Evolutionary conservation across 306 rosid genomes (phyloP).

Genomic region (Vigna reflexopilosa): DNA sequence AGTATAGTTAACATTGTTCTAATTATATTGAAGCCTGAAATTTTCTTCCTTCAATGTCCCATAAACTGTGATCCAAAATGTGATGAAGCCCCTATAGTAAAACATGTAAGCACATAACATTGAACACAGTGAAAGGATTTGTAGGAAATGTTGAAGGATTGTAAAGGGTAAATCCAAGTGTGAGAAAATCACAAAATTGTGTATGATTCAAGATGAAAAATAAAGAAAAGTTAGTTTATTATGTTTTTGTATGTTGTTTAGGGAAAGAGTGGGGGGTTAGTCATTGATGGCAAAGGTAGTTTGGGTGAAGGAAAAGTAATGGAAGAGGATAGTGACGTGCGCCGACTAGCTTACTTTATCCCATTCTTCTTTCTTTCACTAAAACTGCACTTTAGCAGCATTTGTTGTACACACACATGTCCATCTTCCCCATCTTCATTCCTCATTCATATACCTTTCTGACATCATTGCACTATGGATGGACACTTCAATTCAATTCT

Average conservation of each 20-base stretch:
- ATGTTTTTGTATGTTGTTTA: background rate
- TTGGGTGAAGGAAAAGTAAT: constrained; percentile 43
- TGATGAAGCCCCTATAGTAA: background rate
- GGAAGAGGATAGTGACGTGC: constrained; percentile 61
- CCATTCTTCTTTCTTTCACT: constrained; percentile 76
- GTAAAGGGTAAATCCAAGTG: background rate
- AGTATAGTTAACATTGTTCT: no score
- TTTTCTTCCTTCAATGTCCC: background rate
- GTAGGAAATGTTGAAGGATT: background rate
- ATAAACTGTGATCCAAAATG: background rate
- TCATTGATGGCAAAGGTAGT: constrained; percentile 41
- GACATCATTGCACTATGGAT: constrained; percentile 43
- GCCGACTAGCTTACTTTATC: constrained; percentile 71
- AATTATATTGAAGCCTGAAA: no score
- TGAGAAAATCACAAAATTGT: background rate
- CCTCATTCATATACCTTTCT: constrained; percentile 44
- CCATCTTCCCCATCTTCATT: constrained; percentile 50
- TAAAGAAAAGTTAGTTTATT: background rate
- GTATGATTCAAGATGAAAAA: background rate
- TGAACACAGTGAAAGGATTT: background rate
- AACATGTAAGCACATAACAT: background rate
- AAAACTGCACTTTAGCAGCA: constrained; percentile 57
- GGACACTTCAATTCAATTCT: constrained; percentile 32
- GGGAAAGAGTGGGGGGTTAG: constrained; percentile 15
- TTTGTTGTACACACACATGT: constrained; percentile 45